Evolutionary conservation across 495 filamentous ascomycete genomes (phyloP), one percentile per base, ranked within the genome.

Genomic region (Aspergillus carlsbadensis): DNA sequence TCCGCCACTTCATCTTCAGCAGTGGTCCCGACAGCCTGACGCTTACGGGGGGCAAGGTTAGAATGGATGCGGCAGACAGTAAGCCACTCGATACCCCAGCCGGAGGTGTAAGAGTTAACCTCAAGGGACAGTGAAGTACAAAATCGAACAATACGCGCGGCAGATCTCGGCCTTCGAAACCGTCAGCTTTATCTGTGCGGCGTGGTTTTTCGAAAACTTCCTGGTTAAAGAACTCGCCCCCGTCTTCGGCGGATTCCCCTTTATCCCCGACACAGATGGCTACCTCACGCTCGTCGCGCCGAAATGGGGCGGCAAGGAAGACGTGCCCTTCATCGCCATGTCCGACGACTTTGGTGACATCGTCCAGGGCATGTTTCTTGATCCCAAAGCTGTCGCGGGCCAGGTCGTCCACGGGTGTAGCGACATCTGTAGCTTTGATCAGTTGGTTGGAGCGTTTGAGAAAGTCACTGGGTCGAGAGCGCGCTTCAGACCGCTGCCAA

Each of bases 261-360:
- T 31, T n/a, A 52, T 51, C 11, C 58, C 61, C 0, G 59, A 67
- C 17, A 48, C 50, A 1, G 63, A 69, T 13, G 63, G 65, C 6
- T 37, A 18, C 13, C 59, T 66, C 0, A 57, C 63, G 13, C 62
- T 68, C 49, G n/a, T 51, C 0, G 6, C 45, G 2, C 66, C 68
- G 0, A 26, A 45, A 10, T 66, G 66, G 70, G 67, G 69, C 22
- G 67, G 65, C 10, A 58, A 69, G 6, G 64, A 66, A 18, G 33
- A 65, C 20, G 59, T 71, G 6, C 65, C 67, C 7, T 73, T 58
- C 44, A 35, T 70, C n/a, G 54, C 59, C 42, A 61, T 71, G 5
- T 20, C 44, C 0, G 64, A 70, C 36, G 70, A 71, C 34, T 71
- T 58, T 44, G 70, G 68, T 1, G 70, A 73, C 46, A 61, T 70